phyloP scores from a whole-genome alignment of 2,329 filamentous ascomycete species.

The Onygena corvina region DNA sequence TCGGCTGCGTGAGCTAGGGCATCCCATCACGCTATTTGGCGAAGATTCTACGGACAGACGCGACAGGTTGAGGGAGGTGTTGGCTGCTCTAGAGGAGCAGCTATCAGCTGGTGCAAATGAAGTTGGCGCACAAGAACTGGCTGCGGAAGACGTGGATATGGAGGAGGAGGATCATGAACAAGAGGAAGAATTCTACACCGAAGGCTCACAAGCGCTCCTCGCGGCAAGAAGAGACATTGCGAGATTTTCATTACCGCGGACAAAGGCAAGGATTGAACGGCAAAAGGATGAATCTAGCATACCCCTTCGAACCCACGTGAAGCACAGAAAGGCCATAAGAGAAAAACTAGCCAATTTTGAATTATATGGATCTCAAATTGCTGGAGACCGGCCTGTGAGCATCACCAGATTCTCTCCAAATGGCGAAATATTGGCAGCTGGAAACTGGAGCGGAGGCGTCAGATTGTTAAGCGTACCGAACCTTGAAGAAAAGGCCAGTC shows the following conservation, averaged over 20 bases:
- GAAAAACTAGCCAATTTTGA: constrained; percentile 72
- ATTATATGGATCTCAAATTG: constrained; percentile 84
- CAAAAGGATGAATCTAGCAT: constrained; percentile 75
- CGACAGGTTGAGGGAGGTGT: constrained; percentile 70
- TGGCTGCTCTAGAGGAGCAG: constrained; percentile 61
- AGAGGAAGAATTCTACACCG: constrained; percentile 91
- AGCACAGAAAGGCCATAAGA: constrained; percentile 80
- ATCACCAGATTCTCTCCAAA: constrained; percentile 85
- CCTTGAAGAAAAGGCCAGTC: constrained; percentile 60
- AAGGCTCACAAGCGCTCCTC: constrained; percentile 62
- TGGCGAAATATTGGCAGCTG: constrained; percentile 70
- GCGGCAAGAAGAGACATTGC: constrained; percentile 69
- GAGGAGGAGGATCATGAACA: constrained; percentile 56
- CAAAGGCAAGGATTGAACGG: constrained; percentile 61
- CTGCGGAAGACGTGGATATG: constrained; percentile 42
- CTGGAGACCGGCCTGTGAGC: constrained; percentile 79
- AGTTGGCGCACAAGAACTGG: constrained; percentile 46
- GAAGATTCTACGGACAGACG: constrained; percentile 76
- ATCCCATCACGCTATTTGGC: constrained; percentile 88
- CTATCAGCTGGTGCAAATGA: constrained; percentile 32
- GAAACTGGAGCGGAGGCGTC: constrained; percentile 85
- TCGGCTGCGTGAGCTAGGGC: constrained; percentile 71
- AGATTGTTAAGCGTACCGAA: constrained; percentile 75
- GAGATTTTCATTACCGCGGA: constrained; percentile 68
- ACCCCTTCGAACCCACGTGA: constrained; percentile 77